Evolutionary conservation across 1,284 basidiomycete species (phyloP), one percentile per base, ranked within the genome.

Genomic region (Amylostereum areolatum): DNA sequence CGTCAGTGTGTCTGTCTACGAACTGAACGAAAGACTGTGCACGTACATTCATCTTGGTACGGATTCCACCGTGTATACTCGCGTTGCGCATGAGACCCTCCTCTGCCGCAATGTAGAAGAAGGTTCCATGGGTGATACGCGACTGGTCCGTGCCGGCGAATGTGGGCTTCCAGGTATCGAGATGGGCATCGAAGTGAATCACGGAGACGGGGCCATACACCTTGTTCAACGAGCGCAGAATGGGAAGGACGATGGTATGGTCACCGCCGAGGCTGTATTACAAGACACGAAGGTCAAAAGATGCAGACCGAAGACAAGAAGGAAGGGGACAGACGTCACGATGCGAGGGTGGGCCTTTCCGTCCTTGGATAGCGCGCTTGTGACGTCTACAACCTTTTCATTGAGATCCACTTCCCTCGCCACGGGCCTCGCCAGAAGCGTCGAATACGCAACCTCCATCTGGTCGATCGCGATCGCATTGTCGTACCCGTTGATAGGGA

Each of bases 131-230:
- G 0, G 80, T 89, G 43, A 87, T 69, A 43, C 74, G 77, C 34
- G 83, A 82, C 59, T 85, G 82, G 34, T 76, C 73, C 1, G 80
- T 76, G 10, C 63, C 62, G 46, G 71, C 80, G 10, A 77, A 70
- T 58, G 83, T 81, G 31, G 66, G 66, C 28, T 69, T 59, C 85
- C 88, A 83, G 6, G 81, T 81, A 56, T 83, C 79, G 34, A 89
- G 67, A 64, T 91, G 88, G 0, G 85, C 83, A 59, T 91, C 88
- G 54, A 91, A 89, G 62, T 91, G 89, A 45, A 91, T 87, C 43
- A 90, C 84, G 33, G 83, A 83, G 45, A 89, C 74, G 0, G 85
- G 84, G 1, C 87, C 88, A 59, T 91, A 88, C 24, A 83, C 71
- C 59, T 79, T 80, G 68, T 85, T 66, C 39, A 91, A 66, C 5